phyloP scores from a whole-genome alignment of 225 moss, liverwort and hornwort genomes.

The Thuidium tamariscinum region DNA sequence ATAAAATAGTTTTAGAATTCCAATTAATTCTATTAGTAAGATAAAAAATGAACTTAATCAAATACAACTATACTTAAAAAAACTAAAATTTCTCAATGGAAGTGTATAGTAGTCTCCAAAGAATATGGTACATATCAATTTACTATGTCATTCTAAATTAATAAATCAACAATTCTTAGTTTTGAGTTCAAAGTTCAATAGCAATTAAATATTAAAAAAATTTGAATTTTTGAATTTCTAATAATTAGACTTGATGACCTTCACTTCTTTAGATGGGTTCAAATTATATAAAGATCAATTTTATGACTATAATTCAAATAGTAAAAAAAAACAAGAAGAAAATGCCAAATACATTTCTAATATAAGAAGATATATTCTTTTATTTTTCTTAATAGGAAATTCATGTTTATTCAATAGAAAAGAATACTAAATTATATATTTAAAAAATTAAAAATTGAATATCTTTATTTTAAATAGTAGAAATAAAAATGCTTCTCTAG shows the following conservation, averaged over 20 bases:
- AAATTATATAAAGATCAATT: neutral
- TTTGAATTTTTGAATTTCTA: neutral
- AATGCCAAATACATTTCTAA: neutral
- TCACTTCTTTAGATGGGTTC: neutral
- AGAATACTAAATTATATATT: fast-evolving
- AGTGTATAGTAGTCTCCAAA: neutral
- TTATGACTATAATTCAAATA: neutral
- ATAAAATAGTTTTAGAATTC: neutral
- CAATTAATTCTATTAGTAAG: neutral
- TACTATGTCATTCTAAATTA: neutral
- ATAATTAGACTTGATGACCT: neutral
- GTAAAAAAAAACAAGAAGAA: neutral
- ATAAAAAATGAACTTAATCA: too few species aligned
- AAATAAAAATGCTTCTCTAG: fast-evolving
- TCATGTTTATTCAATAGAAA: neutral
- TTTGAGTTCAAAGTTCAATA: too few species aligned
- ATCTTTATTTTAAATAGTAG: neutral
- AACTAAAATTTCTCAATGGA: too few species aligned
- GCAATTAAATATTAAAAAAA: too few species aligned
- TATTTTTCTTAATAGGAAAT: neutral
- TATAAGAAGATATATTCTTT: fast-evolving
- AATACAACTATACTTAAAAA: too few species aligned
- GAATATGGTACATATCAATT: neutral
- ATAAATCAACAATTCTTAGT: neutral
- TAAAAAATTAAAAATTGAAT: neutral